Conservation (phyloP, 192 early-diverging fungal species). For the Podila verticillata region DNA sequence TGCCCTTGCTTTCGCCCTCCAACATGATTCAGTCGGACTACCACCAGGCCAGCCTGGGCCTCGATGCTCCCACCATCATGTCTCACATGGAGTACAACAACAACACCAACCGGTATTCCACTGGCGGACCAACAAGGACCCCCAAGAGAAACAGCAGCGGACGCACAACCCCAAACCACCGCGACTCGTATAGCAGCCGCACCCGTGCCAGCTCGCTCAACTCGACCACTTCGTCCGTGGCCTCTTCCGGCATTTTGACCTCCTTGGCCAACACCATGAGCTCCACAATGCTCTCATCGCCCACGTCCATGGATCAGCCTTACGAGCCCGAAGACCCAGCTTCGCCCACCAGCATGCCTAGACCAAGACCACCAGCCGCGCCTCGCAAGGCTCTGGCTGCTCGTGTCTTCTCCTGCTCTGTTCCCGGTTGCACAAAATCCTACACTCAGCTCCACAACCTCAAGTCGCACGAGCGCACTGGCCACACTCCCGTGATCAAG, state of each 20-base stretch:
- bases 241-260: constrained; percentile 29
- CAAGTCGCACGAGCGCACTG: constrained; percentile 62
- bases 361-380: constrained; percentile 20
- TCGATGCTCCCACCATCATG: constrained; percentile 45
- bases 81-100: constrained; percentile 32
- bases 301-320: constrained; percentile 2
- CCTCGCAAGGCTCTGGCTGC: constrained; percentile 47
- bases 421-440: constrained; percentile 51
- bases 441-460: constrained; percentile 53
- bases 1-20: constrained; percentile 43
- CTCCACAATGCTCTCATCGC: constrained; percentile 1
- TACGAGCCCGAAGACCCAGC: constrained; percentile 31
- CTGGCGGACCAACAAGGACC: neutral
- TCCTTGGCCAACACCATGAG: constrained; percentile 17
- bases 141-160: neutral
- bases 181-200: constrained; percentile 20
- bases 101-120: constrained; percentile 1
- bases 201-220: constrained; percentile 45
- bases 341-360: constrained; percentile 37
- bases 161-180: constrained; percentile 11
- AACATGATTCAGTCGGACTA: constrained; percentile 40
- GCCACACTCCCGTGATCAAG: constrained; percentile 56
- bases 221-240: constrained; percentile 34
- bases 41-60: constrained; percentile 20
- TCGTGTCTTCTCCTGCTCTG: constrained; percentile 58